A percentile compares a stretch with the other conserved stretches of the same genome.
phyloP scores from a whole-genome alignment of 768 basidiomycete genomes.

The Melanogaster broomeanus region DNA sequence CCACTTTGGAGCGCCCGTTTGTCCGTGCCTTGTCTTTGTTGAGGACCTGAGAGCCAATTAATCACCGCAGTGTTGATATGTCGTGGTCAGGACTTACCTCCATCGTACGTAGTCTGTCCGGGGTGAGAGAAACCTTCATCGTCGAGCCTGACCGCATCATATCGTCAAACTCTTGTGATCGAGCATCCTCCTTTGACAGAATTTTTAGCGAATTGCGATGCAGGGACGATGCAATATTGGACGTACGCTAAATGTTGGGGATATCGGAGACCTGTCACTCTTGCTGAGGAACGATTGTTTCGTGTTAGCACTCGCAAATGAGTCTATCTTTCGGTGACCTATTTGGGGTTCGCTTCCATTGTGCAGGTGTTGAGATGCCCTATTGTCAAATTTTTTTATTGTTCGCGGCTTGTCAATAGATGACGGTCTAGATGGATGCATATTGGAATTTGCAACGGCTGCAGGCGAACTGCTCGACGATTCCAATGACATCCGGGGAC shows the following conservation, averaged over 20 bases:
- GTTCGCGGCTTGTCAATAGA: conserved; percentile 67
- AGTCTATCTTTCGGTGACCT: conserved; percentile 57
- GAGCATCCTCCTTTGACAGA: conserved; percentile 51
- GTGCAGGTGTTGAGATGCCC: conserved; percentile 41
- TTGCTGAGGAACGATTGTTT: conserved; percentile 37
- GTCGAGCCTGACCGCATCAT: conserved; percentile 88
- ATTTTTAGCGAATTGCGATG: background rate
- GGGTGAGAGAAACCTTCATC: conserved; percentile 95
- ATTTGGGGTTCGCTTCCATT: conserved; percentile 44
- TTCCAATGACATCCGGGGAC: conserved; percentile 41
- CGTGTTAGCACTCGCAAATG: conserved; percentile 51
- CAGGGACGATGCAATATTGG: background rate
- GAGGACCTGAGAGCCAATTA: conserved; percentile 48
- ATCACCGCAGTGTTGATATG: conserved; percentile 14
- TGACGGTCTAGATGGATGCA: conserved; percentile 43
- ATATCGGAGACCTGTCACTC: conserved; percentile 36
- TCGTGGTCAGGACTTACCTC: conserved; percentile 61
- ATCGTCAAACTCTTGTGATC: conserved; percentile 86
- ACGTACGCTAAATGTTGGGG: conserved; percentile 36
- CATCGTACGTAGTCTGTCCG: conserved; percentile 90
- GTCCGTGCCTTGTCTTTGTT: conserved; percentile 67
- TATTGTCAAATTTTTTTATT: conserved; percentile 56
- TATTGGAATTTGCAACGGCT: conserved; percentile 11
- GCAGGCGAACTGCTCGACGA: conserved; percentile 29
- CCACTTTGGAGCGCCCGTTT: conserved; percentile 28